Conservation (phyloP, 2,329 filamentous ascomycete genomes). For the Parastagonospora nodorum region DNA sequence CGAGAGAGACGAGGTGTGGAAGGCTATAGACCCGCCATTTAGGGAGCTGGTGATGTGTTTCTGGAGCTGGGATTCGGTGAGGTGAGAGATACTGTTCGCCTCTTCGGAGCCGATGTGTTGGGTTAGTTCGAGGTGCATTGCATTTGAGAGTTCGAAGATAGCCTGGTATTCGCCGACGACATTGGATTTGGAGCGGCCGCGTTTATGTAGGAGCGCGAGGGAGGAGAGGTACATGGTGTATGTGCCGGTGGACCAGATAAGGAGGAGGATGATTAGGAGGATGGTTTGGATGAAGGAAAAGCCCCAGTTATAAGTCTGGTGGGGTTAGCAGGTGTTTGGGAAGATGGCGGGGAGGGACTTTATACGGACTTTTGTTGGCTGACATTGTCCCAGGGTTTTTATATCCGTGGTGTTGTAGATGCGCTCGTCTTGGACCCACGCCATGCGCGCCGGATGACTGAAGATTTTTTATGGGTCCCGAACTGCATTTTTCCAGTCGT, state of each 20-base stretch:
- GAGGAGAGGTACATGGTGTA: constrained; percentile 20
- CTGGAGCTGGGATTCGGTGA: constrained; percentile 3
- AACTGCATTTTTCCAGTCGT: background rate
- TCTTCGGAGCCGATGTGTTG: background rate
- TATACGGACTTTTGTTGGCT: constrained; percentile 9
- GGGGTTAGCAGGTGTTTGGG: constrained; percentile 8
- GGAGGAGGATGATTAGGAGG: constrained; percentile 13
- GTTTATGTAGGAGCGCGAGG: constrained; percentile 6
- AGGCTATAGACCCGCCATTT: constrained; percentile 23
- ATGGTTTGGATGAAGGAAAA: constrained; percentile 30
- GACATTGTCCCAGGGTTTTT: constrained; percentile 11
- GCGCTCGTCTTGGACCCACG: constrained; percentile 5
- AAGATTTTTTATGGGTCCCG: background rate
- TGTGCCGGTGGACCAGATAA: constrained; percentile 23
- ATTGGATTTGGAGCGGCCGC: background rate
- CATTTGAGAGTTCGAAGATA: constrained; percentile 23
- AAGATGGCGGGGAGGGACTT: too few relatives aligned
- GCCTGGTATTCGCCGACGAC: constrained; percentile 26
- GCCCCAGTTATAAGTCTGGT: constrained; percentile 28
- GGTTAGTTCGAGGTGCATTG: constrained; percentile 15
- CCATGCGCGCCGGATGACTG: background rate
- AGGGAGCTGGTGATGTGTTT: constrained; percentile 3
- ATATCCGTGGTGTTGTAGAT: constrained; percentile 7
- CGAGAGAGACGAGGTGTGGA: background rate
- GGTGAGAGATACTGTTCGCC: background rate